A percentile compares a stretch with the other conserved stretches of the same genome.
phyloP scores from a whole-genome alignment of 2,329 filamentous ascomycete genomes.

The Dendryphion nanum region DNA sequence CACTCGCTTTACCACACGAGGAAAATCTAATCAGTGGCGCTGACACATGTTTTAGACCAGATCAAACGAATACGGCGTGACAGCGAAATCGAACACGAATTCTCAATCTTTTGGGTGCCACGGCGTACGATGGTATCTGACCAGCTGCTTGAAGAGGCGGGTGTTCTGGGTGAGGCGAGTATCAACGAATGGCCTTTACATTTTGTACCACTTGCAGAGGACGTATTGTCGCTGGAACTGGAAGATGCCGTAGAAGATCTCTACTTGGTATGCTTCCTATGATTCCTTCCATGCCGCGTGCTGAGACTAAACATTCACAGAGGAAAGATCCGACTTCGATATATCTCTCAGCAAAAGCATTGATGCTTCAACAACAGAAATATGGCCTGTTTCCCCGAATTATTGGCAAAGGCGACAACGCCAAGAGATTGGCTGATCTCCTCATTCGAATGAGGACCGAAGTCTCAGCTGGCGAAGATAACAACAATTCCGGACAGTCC shows the following conservation, averaged over 20 bases:
- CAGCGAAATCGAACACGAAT: constrained; percentile 88
- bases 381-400: constrained; percentile 94
- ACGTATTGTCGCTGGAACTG: constrained; percentile 86
- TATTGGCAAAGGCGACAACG: constrained; percentile 93
- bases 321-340: constrained; percentile 89
- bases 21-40: constrained; percentile 39
- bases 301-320: too few species aligned
- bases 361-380: constrained; percentile 91
- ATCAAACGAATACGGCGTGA: constrained; percentile 86
- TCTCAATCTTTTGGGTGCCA: constrained; percentile 95
- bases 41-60: constrained; percentile 68
- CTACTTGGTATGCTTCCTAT: constrained; percentile 66
- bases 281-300: too few species aligned
- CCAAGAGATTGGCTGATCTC: constrained; percentile 81
- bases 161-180: constrained; percentile 88
- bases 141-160: constrained; percentile 86
- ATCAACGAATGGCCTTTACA: constrained; percentile 83
- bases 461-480: constrained; percentile 74
- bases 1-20: constrained; percentile 19
- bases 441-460: constrained; percentile 91
- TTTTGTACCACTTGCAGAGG: constrained; percentile 88
- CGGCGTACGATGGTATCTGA: constrained; percentile 89
- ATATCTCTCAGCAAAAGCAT: constrained; percentile 81
- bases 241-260: constrained; percentile 84
- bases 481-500: constrained; percentile 52